Evolutionary conservation across 768 basidiomycete species (phyloP), one percentile per base, ranked within the genome.

Genomic region (Podaxis rugospora): DNA sequence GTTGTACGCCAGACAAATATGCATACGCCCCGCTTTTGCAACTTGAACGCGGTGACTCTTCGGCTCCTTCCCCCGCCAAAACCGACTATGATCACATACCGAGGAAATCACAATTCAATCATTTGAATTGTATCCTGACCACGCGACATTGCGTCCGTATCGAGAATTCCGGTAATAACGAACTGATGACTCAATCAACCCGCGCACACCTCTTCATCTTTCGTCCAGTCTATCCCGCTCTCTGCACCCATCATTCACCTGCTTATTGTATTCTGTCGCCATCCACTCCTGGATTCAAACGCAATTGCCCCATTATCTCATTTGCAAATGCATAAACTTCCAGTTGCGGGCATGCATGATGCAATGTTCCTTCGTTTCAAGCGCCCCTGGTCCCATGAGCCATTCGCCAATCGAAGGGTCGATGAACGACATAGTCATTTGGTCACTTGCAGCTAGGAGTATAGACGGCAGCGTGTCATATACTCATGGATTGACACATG

Each of bases 31-130:
- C 2, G 16, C 16, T 16, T 16, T 28, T 55, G 6, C 40, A 16
- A 21, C 54, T 42, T n/a, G 23, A 40, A 39, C 39, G 21, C 55
- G 55, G 55, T 47, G 40, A 57, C 42, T 57, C 55, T 21, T 57
- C 55, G 55, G 55, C 35, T 35, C 54, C 23, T 55, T 21, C 39
- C 27, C n/a, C 23, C 11, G 5, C 27, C n/a, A 18, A 36, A 55
- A 55, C 14, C 39, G 28, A 55, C 54, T 6, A 14, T 11, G 32
- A 9, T 36, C 55, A 47, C n/a, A 3, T 23, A 42, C 16, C 40
- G 23, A 44, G 32, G 36, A 53, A 36, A 53, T 53, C 52, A 53
- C 52, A 35, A n/a, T 35, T 35, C 39, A 21, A 21, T 14, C 23
- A 40, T 42, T 40, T 44, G 54, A 42, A 42, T 55, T 55, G 23